phyloP scores from a whole-genome alignment of 305 asterid genomes.

The Fraxinus sp. region DNA sequence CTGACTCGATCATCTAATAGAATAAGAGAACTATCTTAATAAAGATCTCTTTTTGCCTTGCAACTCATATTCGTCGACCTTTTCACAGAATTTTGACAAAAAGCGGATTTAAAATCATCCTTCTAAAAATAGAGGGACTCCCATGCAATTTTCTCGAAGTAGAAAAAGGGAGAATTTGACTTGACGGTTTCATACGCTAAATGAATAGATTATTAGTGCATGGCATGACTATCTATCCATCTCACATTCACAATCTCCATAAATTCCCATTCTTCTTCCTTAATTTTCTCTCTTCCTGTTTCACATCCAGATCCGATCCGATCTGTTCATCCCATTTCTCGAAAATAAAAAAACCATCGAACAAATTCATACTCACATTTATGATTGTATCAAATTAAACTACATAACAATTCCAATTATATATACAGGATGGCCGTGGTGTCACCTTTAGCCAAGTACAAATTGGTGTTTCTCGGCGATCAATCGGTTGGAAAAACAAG shows the following conservation, averaged over 20 bases:
- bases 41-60: neutral
- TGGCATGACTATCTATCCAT: neutral
- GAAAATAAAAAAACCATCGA: neutral
- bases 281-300: conserved; percentile 22
- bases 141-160: neutral
- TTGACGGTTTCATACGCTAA: neutral
- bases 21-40: neutral
- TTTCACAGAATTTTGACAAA: neutral
- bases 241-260: neutral
- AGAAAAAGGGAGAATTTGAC: neutral
- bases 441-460: conserved; percentile 36
- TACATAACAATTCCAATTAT: neutral
- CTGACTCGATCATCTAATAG: neutral
- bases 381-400: neutral
- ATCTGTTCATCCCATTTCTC: neutral
- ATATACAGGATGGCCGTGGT: conserved; percentile 26
- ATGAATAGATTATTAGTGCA: neutral
- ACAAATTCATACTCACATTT: neutral
- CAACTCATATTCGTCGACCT: neutral
- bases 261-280: conserved; percentile 9
- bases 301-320: conserved; percentile 14
- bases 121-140: neutral
- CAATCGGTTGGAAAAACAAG: conserved; percentile 35
- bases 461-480: conserved; percentile 35
- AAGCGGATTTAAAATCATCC: neutral